Evolutionary conservation across 768 basidiomycete species (phyloP), one percentile per base, ranked within the genome.

Genomic region (Rhodotorula graminis): DNA sequence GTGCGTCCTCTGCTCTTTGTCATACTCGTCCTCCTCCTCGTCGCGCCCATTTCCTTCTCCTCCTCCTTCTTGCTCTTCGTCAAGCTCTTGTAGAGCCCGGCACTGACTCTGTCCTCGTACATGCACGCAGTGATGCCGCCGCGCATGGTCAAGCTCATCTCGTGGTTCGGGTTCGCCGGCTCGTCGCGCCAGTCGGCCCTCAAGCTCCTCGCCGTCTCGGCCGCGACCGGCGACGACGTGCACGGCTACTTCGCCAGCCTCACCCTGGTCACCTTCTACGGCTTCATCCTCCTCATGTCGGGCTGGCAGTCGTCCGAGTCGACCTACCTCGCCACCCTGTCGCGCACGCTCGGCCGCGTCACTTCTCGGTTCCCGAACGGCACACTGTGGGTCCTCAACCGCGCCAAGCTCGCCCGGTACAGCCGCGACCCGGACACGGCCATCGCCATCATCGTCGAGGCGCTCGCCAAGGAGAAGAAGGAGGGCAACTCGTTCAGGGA

Each of bases 271-370:
- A 76, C 71, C 2, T 76, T 46, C 49, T 76, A 76, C 60, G 46
- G 69, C 29, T 50, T 76, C 53, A 59, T 76, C 60, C 69, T 76
- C 19, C 61, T 76, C 29, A 70, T 76, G 69, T 60, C 58, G 53
- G 75, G 75, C 6, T 76, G 71, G 71, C 75, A 72, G 37, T 65
- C 65, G 5, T 56, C 70, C 16, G 65, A 76, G 25, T 14, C 31
- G 19, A 58, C 65, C 46, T 29, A 70, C 25, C 52, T 76, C 58
- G 27, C 50, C 27, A 59, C 70, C 14, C 44, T 46, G 31, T 2
- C 37, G 3, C n/a, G 29, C 15, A 60, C 72, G 25, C 62, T 76
- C 15, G 25, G 47, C 11, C 71, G 75, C 6, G 75, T 73, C 8
- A 0, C 29, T 21, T 12, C 46, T 11, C 44, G 42, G 3, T 76